Evolutionary conservation across 2,329 filamentous ascomycete species (phyloP), one percentile per base, ranked within the genome.

Genomic region (Colletotrichum cordylinicola): DNA sequence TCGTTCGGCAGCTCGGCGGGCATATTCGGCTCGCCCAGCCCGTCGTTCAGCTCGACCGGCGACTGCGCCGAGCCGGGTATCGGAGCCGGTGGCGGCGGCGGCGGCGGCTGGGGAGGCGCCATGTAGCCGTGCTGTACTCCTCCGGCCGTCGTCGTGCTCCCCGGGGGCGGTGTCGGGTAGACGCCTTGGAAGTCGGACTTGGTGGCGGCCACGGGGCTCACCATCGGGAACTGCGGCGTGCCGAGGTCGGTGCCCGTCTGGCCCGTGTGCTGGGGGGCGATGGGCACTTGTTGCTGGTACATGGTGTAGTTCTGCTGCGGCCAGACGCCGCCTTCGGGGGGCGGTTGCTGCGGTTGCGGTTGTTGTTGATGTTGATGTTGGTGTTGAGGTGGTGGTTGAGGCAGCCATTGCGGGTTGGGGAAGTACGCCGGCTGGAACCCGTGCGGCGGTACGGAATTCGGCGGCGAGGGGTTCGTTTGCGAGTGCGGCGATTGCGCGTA

Each of bases 271-370:
- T 78, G 76, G 1, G 77, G 58, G 8, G 76, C 77, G 60, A 78
- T 77, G n/a, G 76, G 77, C 5, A 78, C 77, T 61, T 78, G 77
- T 8, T 78, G 77, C 68, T 77, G 74, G 65, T 78, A 78, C 74
- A 78, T 77, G 55, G 56, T 64, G 70, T 78, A 78, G 29, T 73
- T 74, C 67, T 78, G 77, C 24, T 73, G 67, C 4, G 77, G 77
- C 73, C 73, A 74, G 27, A 75, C 73, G 13, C 70, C 64, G n/a
- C 77, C 77, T 18, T 75, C 73, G 7, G 73, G 73, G 4, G 73
- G 73, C 4, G 73, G 69, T 37, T 65, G 68, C 18, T 64, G 68
- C 24, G 52, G 67, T 6, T 62, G 67, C 8, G 55, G 66, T 10
- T 58, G 66, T 1, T 24, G 48, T 29, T 68, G 60, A 18, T 62